Evolutionary conservation across 2,329 filamentous ascomycete genomes (phyloP), one percentile per base, ranked within the genome.

Genomic region (Aaosphaeria pasadenensis): DNA sequence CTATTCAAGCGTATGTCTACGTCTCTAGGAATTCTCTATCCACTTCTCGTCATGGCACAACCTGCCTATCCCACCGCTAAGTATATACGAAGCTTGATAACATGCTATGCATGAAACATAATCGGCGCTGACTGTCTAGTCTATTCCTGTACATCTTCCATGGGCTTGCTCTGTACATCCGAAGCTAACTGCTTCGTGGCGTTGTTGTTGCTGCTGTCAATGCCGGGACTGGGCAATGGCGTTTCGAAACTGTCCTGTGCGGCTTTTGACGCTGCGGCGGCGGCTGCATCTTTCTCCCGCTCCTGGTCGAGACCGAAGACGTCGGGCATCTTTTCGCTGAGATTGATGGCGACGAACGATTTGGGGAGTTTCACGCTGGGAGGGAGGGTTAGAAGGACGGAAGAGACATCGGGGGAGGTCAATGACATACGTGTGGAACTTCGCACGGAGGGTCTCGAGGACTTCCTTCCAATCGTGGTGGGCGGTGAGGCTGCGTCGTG

Each of bases 391-490:
- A 38, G 29, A 9, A 33, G 38, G 30, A 31, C 30, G 5, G 11
- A 24, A 2, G 17, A 24, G 17, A 24, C 17, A 24, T 24, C 17
- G 17, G 33, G 35, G 32, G 5, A 43, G 35, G 17, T 24, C 30
- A 7, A 30, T 13, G 31, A 49, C 46, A 24, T 79, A 92, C 88
- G 91, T 91, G 65, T 96, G 89, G 66, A 99, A 97, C 63, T 96
- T 97, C 43, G 89, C 92, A 56, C 91, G 84, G 54, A 99, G 76
- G 1, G 91, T 97, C 73, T 96, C 91, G 57, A 99, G 89, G n/a
- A 99, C 89, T 61, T 92, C 84, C 72, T 95, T 92, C 92, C 94
- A 99, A 70, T 99, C 89, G 35, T 85, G 85, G 72, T 99, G 95
- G 3, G 89, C 83, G 3, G 92, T 97, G 61, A 99, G 75, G 65